Percentiles rank a stretch among this genome's conserved stretches.
Evolutionary conservation across 352 stramenopile genomes (phyloP).

Genomic region (Globisporangium ultimum): DNA sequence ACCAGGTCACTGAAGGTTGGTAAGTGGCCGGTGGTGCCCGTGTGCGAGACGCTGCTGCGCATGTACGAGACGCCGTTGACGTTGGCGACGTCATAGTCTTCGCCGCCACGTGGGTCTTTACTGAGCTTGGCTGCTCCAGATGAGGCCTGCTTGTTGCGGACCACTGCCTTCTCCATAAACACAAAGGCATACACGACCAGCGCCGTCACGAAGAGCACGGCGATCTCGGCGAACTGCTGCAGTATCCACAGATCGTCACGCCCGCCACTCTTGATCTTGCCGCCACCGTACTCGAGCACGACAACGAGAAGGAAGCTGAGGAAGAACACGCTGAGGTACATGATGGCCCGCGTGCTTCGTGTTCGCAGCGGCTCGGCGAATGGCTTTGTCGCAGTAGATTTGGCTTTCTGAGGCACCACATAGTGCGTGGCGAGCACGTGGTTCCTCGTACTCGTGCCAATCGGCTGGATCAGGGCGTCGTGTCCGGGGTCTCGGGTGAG

Average conservation of each 20-base stretch:
- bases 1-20: conserved; percentile 6
- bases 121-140: background rate
- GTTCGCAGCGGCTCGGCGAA: conserved; percentile 6
- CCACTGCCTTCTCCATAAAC: conserved; percentile 3
- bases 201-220: conserved; percentile 2
- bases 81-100: conserved; percentile 7
- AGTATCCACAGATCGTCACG: conserved; percentile 9
- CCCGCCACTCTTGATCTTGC: conserved; percentile 9
- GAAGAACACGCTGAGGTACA: conserved; percentile 4
- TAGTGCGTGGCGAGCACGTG: conserved; percentile 1
- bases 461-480: conserved; percentile 1
- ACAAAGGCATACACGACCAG: conserved; percentile 8
- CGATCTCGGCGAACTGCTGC: conserved; percentile 12
- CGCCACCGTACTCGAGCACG: conserved; percentile 7
- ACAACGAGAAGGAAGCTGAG: conserved; percentile 5
- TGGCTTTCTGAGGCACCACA: background rate
- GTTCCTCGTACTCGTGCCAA: conserved; percentile 2
- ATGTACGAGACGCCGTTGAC: background rate
- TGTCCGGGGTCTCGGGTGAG: background rate
- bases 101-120: conserved; percentile 1
- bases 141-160: background rate
- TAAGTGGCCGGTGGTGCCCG: background rate
- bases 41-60: background rate
- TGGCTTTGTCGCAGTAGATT: background rate
- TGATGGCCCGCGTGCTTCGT: background rate